A percentile compares a stretch with the other conserved stretches of the same genome.
Evolutionary conservation across 2,329 filamentous ascomycete genomes (phyloP).

Genomic region (Davidsoniella neocaledoniae): DNA sequence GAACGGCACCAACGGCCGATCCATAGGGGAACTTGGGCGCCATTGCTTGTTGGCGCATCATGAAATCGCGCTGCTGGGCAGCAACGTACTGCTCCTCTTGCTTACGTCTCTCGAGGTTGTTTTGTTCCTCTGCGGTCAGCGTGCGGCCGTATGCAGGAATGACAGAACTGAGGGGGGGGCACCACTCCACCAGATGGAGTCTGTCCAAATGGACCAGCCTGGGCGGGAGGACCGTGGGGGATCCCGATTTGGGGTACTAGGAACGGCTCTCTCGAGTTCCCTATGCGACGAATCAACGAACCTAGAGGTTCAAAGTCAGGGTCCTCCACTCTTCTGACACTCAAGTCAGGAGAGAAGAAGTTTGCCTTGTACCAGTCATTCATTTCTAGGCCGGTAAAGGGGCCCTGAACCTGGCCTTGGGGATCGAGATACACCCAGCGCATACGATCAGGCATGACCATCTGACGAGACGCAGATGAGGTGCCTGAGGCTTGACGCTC

Average conservation of each 20-base stretch:
- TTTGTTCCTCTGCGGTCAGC: slow-evolving; percentile 92
- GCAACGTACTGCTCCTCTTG: slow-evolving; percentile 97
- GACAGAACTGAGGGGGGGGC: slow-evolving; percentile 77
- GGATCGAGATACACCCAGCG: slow-evolving; percentile 96
- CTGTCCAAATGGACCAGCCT: slow-evolving; percentile 31
- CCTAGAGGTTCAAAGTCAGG: slow-evolving; percentile 86
- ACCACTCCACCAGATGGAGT: slow-evolving; percentile 45
- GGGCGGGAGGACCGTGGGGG: slow-evolving; percentile 59
- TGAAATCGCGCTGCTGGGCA: slow-evolving; percentile 85
- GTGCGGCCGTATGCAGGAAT: slow-evolving; percentile 96
- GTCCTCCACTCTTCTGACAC: slow-evolving; percentile 91
- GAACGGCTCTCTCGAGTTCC: slow-evolving; percentile 94
- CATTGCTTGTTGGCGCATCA: slow-evolving; percentile 59
- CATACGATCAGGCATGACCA: slow-evolving; percentile 99
- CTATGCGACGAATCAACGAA: slow-evolving; percentile 85
- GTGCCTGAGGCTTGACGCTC: slow-evolving; percentile 26
- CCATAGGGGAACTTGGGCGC: slow-evolving; percentile 42
- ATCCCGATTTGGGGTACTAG: slow-evolving; percentile 94
- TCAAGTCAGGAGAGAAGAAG: slow-evolving; percentile 87
- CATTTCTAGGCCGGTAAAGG: slow-evolving; percentile 95
- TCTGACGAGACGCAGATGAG: slow-evolving; percentile 61
- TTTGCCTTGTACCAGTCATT: slow-evolving; percentile 99
- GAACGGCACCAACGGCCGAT: slow-evolving; percentile 1
- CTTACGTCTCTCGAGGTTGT: slow-evolving; percentile 87
- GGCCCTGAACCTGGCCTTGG: slow-evolving; percentile 78